Evolutionary conservation across 2,329 filamentous ascomycete genomes (phyloP), one percentile per base, ranked within the genome.

Genomic region (Ophiostoma quercus): DNA sequence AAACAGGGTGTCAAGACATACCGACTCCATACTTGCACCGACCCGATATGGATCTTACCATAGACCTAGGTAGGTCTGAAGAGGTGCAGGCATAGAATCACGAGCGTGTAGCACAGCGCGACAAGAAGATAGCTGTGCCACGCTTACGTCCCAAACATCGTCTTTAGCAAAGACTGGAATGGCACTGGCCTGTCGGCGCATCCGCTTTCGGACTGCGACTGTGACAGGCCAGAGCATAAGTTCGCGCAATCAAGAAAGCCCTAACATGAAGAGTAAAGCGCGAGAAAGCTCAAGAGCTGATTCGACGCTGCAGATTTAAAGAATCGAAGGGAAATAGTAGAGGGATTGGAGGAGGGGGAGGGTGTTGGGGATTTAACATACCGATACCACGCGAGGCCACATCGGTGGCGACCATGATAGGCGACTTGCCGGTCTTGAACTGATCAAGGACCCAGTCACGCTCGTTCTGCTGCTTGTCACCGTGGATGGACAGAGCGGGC

Each of bases 321-420:
- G 70, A 74, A 75, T 72, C 71, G 74, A 76, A 77, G 77, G 74
- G 76, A 77, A 78, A 77, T 39, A 62, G 25, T 76, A 74, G 9
- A 51, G 73, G 74, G 77, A 77, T 77, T 74, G 77, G 39, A 3
- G 14, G n/a, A 43, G 34, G 51, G 76, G 78, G 43, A 14, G 78
- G 81, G 80, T 81, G 80, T 82, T 83, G 51, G 51, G 51, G 51
- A 2, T 16, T 57, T 22, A 65, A 94, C 93, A 96, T 96, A 97
- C 95, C 95, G 84, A 99, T 97, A 92, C 95, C 95, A 94, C 95
- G 95, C 79, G 95, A 98, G 84, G 95, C 95, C 83, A 99, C 95
- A 79, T 98, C 95, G 75, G 95, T 99, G 84, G 95, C 95, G 84
- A 99, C 95, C 94, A 99, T 97, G 88, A 99, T 96, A 79, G 95